Conservation (phyloP, 768 basidiomycete species). For the Strobilomyces confusus region DNA sequence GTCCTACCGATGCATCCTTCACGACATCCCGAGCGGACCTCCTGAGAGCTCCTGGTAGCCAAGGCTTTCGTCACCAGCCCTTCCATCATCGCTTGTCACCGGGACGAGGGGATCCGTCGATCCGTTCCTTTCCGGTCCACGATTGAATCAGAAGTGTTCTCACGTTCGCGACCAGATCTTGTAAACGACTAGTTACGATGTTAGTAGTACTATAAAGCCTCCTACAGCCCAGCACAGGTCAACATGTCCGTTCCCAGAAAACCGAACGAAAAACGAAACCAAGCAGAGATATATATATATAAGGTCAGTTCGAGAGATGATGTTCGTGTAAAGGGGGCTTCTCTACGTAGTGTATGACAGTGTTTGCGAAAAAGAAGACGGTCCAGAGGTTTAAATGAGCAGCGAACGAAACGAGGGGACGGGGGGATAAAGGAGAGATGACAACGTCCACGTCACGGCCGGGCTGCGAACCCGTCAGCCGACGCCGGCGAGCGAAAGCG, state of each 20-base stretch:
- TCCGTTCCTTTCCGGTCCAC: not conserved
- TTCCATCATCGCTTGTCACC: too few species aligned
- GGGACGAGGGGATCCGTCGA: not conserved
- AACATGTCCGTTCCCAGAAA: not conserved
- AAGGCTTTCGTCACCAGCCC: not conserved
- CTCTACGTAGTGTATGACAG: slow-evolving; percentile 1
- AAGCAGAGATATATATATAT: not conserved
- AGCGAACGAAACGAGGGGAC: not conserved
- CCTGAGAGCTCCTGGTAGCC: too few species aligned
- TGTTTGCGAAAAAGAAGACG: not conserved
- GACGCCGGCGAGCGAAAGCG: too few species aligned
- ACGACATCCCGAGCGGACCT: not conserved
- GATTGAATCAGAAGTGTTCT: not conserved
- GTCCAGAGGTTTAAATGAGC: not conserved
- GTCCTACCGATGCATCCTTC: too few species aligned
- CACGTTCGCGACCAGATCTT: too few species aligned
- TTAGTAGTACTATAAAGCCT: not conserved
- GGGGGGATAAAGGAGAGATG: not conserved
- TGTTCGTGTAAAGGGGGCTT: not conserved
- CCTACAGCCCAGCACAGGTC: not conserved
- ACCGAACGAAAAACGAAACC: not conserved
- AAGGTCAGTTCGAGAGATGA: not conserved
- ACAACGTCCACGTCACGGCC: slow-evolving; percentile 5
- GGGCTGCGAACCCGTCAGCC: slow-evolving; percentile 1
- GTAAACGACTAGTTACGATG: not conserved